Evolutionary conservation across 495 filamentous ascomycete species (phyloP).

Genomic region (Talaromyces trachyspermus): DNA sequence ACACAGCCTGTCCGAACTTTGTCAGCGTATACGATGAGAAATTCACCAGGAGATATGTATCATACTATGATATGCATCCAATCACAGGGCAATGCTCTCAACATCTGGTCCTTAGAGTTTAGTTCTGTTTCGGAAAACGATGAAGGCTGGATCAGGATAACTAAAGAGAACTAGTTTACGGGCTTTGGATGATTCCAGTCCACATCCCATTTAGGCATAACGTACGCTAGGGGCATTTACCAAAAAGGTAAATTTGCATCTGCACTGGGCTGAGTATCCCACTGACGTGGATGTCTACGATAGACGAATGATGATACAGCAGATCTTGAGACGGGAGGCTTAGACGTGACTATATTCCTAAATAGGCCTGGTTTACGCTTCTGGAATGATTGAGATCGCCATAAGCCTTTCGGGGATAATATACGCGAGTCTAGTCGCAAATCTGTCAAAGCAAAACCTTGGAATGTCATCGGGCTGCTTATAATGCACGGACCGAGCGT

Average conservation of each 20-base stretch:
- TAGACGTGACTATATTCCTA: neutral
- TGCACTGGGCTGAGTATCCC: neutral
- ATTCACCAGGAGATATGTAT: neutral
- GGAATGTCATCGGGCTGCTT: neutral
- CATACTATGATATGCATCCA: neutral
- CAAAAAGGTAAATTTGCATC: neutral
- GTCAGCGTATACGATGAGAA: neutral
- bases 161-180: conserved; percentile 6
- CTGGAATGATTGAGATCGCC: neutral
- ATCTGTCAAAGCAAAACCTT: neutral
- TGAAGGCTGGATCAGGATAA: neutral
- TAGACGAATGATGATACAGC: neutral
- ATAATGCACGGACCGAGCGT: neutral
- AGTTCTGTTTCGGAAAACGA: neutral
- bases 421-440: neutral
- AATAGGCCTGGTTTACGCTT: conserved; percentile 5
- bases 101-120: neutral
- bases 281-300: neutral
- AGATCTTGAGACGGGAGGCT: neutral
- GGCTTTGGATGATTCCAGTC: neutral
- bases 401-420: neutral
- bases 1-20: neutral
- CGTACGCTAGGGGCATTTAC: neutral
- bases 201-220: neutral
- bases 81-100: neutral